A percentile compares a stretch with the other conserved stretches of the same genome.
These are phyloP conservation scores for Suillus plorans DNA, from an alignment of 768 basidiomycete genomes.

Conservation along the genomic window DNA sequence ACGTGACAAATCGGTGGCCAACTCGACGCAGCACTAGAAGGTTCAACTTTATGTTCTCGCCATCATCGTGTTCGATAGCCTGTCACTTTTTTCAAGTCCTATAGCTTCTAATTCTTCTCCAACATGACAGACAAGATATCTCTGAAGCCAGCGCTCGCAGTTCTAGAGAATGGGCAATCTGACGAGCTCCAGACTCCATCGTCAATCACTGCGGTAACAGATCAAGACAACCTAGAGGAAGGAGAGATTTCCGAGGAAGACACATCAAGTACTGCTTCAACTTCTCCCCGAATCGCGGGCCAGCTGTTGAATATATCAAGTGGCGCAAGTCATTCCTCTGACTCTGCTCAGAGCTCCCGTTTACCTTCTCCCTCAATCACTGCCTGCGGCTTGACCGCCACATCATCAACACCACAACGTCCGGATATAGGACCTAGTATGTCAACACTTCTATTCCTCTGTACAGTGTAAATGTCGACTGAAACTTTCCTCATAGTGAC, in stretches of 20 bases:
- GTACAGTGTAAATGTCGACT: background rate
- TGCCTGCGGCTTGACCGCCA: background rate
- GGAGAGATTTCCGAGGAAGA: slow-evolving; percentile 22
- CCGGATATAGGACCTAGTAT: slow-evolving; percentile 11
- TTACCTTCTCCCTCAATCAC: background rate
- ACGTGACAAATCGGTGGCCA: background rate
- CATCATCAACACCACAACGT: background rate
- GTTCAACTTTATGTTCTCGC: background rate
- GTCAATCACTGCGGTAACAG: background rate
- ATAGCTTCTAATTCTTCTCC: background rate
- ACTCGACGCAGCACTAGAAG: background rate
- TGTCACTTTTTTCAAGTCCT: background rate
- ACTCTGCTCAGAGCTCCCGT: background rate
- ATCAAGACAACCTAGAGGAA: slow-evolving; percentile 17
- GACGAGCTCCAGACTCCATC: slow-evolving; percentile 4
- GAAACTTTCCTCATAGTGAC: slow-evolving; percentile 33
- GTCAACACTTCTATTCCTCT: background rate
- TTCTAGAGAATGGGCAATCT: background rate
- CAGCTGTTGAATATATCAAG: background rate
- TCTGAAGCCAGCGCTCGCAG: background rate
- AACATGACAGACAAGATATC: background rate
- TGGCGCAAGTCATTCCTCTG: background rate
- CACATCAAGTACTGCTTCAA: background rate
- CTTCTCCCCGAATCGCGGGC: background rate
- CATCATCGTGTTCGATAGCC: background rate